Conservation (phyloP, 2,329 filamentous ascomycete species). For the Monilinia aucupariae region DNA sequence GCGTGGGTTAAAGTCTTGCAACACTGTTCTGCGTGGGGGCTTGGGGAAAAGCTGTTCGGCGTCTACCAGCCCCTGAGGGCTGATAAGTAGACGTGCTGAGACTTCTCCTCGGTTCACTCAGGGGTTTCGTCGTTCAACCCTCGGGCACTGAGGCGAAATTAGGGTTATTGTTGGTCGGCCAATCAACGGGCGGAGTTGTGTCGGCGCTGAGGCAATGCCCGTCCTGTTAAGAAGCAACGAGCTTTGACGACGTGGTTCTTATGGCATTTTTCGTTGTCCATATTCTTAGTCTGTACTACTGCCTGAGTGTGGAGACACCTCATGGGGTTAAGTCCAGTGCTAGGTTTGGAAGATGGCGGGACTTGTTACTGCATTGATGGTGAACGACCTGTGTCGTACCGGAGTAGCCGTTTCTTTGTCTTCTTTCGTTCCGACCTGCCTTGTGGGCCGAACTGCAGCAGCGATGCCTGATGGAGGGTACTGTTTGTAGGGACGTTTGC, state of each 20-base stretch:
- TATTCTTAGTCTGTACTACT: conserved; percentile 4
- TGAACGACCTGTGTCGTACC: conserved; percentile 6
- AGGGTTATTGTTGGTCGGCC: conserved; percentile 9
- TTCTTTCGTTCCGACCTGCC: conserved; percentile 7
- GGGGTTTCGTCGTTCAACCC: conserved; percentile 7
- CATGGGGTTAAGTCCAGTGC: conserved; percentile 3
- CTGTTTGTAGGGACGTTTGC: not conserved
- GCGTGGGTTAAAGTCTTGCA: conserved; percentile 1
- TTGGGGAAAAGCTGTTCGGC: conserved; percentile 7
- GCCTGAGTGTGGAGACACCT: conserved; percentile 6
- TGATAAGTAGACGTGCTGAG: conserved; percentile 8
- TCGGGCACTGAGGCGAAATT: conserved; percentile 13
- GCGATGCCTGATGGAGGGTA: conserved; percentile 5
- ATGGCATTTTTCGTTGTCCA: conserved; percentile 4
- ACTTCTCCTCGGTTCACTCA: conserved; percentile 2
- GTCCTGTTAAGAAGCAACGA: conserved; percentile 12
- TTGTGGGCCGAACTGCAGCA: conserved; percentile 3
- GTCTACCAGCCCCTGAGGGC: conserved; percentile 9
- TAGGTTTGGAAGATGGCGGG: conserved; percentile 1
- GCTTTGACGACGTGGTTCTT: conserved; percentile 7
- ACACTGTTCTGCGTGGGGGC: conserved; percentile 11
- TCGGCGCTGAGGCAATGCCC: conserved; percentile 11
- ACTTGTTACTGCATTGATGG: conserved; percentile 11
- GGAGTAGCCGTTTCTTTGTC: conserved; percentile 9
- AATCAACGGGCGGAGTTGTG: conserved; percentile 10